Percentiles rank a stretch among this genome's conserved stretches.
Conservation (phyloP, 345 rosid genomes). For the Eucalyptus polybractea region DNA sequence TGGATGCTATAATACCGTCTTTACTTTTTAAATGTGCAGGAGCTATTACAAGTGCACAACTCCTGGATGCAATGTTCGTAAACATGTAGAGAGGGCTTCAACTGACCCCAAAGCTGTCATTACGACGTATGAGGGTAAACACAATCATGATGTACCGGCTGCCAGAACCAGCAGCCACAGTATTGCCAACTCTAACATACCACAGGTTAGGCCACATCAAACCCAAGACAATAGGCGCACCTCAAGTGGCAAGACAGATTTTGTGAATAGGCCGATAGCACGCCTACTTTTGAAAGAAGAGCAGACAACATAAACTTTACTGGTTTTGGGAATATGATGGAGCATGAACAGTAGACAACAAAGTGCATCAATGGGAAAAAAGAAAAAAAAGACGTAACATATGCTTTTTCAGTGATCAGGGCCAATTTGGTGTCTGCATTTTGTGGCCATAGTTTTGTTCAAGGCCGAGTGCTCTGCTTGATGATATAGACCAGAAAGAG, state of each 20-base stretch:
- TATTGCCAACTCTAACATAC: slow-evolving; percentile 14
- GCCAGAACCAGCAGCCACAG: slow-evolving; percentile 19
- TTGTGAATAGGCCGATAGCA: slow-evolving; percentile 21
- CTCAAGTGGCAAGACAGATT: slow-evolving; percentile 1
- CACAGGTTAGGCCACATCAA: slow-evolving; percentile 8
- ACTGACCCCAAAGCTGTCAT: slow-evolving; percentile 81
- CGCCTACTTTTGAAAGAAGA: slow-evolving; percentile 53
- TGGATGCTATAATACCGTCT: not conserved
- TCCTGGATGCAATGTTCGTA: slow-evolving; percentile 67
- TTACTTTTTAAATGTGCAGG: slow-evolving; percentile 19
- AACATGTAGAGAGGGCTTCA: slow-evolving; percentile 91
- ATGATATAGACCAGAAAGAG: not conserved
- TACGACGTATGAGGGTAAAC: slow-evolving; percentile 89
- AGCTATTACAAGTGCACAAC: slow-evolving; percentile 90
- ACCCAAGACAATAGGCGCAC: not conserved
- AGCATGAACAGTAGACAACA: not conserved
- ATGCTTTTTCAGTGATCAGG: not conserved
- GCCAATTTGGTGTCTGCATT: not conserved
- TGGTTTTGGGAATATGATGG: not conserved
- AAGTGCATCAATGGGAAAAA: not conserved
- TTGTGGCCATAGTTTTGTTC: not conserved
- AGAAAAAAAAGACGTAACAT: not conserved
- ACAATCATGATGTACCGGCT: slow-evolving; percentile 71
- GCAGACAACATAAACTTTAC: slow-evolving; percentile 11
- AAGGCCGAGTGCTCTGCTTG: not conserved